These are phyloP conservation scores for Thuja plicata DNA, from an alignment of 83 land plant genomes.

Conservation along the genomic window DNA sequence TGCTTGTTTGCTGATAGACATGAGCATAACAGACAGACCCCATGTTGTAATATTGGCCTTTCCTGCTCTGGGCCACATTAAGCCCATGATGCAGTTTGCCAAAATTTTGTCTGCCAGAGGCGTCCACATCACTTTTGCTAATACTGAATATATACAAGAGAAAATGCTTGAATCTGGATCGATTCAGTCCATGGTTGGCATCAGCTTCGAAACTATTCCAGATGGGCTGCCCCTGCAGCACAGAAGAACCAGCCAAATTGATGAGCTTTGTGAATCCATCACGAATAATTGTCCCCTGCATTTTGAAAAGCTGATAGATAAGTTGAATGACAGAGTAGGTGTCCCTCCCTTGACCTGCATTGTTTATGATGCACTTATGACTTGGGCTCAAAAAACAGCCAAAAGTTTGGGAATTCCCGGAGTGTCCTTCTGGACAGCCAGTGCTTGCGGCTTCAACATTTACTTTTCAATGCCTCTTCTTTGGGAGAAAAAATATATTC, in stretches of 20 bases:
- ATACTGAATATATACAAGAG: conserved; percentile 21
- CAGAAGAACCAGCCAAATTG: not conserved
- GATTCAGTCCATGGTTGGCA: too few relatives aligned
- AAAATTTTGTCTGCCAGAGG: not conserved
- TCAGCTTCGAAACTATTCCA: conserved; percentile 21
- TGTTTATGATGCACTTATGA: too few relatives aligned
- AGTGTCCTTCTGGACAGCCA: too few relatives aligned
- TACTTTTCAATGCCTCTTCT: too few relatives aligned
- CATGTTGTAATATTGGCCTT: not conserved
- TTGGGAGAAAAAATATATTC: too few relatives aligned
- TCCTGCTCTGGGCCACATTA: conserved; percentile 8
- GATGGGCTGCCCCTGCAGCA: conserved; percentile 21
- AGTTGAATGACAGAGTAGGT: not conserved
- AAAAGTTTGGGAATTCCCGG: too few relatives aligned
- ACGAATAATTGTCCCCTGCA: not conserved
- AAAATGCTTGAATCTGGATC: too few relatives aligned
- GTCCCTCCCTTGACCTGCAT: too few relatives aligned
- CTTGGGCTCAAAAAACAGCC: too few relatives aligned
- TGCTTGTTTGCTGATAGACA: not conserved
- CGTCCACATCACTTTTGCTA: conserved; percentile 30
- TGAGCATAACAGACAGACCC: not conserved
- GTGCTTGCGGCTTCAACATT: too few relatives aligned
- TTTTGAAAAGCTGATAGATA: not conserved
- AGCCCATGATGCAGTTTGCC: conserved; percentile 5
- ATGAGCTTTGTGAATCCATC: not conserved